Conservation (phyloP, 208 protist genomes). For the Trichomonas tenax region DNA sequence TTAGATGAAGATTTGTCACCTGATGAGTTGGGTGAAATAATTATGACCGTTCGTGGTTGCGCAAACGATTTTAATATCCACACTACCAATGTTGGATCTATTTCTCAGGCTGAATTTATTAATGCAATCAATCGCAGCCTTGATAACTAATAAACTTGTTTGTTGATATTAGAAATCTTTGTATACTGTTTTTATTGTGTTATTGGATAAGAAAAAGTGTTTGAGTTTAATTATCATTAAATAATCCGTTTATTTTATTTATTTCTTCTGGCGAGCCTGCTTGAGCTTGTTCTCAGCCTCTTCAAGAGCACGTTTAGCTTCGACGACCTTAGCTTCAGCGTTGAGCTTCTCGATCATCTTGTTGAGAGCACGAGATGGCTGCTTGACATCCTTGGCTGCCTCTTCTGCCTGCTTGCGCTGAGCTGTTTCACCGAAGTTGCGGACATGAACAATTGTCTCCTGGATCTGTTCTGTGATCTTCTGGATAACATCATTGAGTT, state of each 20-base stretch:
- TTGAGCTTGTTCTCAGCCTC: background rate
- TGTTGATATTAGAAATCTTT: background rate
- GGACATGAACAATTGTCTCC: background rate
- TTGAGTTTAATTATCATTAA: too few species aligned
- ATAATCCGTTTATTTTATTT: background rate
- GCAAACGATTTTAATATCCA: background rate
- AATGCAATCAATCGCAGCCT: background rate
- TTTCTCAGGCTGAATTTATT: background rate
- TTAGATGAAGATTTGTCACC: background rate
- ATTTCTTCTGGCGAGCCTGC: background rate
- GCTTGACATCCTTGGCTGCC: background rate
- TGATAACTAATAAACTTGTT: background rate
- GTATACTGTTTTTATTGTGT: too few species aligned
- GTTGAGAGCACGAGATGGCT: background rate
- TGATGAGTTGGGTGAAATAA: background rate
- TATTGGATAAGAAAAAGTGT: too few species aligned
- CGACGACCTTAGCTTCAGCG: conserved; percentile 5
- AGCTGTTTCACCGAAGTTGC: background rate
- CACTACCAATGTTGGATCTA: background rate
- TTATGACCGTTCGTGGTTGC: background rate
- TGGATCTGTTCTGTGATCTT: background rate
- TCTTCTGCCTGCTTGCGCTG: background rate
- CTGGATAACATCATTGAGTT: background rate
- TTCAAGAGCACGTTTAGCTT: background rate
- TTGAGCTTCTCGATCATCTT: background rate